Evolutionary conservation across 2,329 filamentous ascomycete genomes (phyloP), one percentile per base, ranked within the genome.

Genomic region (Immersiporthe knoxdaviesiana): DNA sequence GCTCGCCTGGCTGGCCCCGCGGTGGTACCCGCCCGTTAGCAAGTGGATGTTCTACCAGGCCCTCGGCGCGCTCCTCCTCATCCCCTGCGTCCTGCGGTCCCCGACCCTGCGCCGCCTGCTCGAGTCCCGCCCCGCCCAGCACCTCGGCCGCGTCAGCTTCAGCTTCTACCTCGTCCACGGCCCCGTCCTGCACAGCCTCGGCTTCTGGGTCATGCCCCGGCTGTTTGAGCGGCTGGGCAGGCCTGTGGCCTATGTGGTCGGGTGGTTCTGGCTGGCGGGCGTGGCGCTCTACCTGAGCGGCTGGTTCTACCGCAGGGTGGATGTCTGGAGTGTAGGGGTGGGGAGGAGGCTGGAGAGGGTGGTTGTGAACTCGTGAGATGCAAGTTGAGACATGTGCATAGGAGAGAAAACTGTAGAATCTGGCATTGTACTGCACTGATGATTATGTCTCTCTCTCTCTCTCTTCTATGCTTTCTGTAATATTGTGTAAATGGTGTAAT

Each of bases 11-110:
- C 76, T 77, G 59, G 75, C 78, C 2, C 80, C 80, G 1, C 74
- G 75, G 60, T 81, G 81, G 72, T 81, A 81, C 74, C 68, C 71
- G 3, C 76, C 78, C 2, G 67, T 80, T 0, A 79, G 78, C 0
- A 77, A 75, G 10, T 81, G 80, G 80, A 79, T 79, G 77, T 80
- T 81, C 68, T 81, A 80, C 71, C 76, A 81, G 65, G 72, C 78
- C 0, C 75, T 79, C 69, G 80, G 80, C 1, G 80, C 80, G 0
- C 72, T 81, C 1, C 68, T 81, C 2, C 75, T 81, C 0, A 70
- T 81, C 11, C 77, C 75, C 0, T 80, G 79, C 47, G 73, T 81
- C 27, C 66, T 81, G 10, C 78, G 77, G 47, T 80, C 76, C 41
- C 75, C 76, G 0, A 59, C 72, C 1, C 74, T 81, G 10, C 69